phyloP scores from a whole-genome alignment of 192 early-diverging fungal species.

The Mortierella hygrophila region DNA sequence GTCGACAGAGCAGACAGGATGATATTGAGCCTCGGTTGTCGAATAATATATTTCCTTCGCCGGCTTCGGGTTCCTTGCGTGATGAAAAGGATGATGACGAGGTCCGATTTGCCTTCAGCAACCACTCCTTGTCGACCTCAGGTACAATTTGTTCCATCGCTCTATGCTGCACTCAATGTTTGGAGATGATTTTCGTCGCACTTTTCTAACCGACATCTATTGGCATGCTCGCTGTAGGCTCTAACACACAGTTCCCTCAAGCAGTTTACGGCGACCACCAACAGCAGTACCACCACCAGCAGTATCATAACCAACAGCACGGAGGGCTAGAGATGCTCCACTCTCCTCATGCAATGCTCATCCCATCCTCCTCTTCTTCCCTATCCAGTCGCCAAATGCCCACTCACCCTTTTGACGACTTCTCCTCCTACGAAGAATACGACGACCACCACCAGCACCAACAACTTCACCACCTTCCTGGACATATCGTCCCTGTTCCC shows the following conservation, averaged over 20 bases:
- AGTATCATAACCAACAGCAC: neutral
- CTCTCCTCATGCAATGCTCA: conserved; percentile 25
- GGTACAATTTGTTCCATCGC: neutral
- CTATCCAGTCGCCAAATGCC: neutral
- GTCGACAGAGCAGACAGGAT: conserved; percentile 58
- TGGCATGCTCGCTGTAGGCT: neutral
- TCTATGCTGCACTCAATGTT: neutral
- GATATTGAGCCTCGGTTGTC: conserved; percentile 6
- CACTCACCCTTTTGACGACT: conserved; percentile 7
- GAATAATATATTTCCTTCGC: conserved; percentile 29
- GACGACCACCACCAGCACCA: neutral
- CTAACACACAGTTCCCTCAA: neutral
- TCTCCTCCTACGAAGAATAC: neutral
- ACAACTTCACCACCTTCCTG: neutral
- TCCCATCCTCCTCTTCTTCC: neutral
- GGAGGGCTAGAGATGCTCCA: neutral
- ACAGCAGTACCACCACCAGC: neutral
- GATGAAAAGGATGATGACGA: conserved; percentile 36
- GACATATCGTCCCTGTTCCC: neutral
- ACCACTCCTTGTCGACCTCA: neutral
- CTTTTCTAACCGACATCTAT: neutral
- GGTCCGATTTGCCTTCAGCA: neutral
- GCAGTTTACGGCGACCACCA: neutral
- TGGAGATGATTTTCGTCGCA: neutral
- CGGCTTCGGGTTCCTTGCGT: conserved; percentile 26